A percentile compares a stretch with the other conserved stretches of the same genome.
phyloP scores from a whole-genome alignment of 345 rosid species.

The Microcos paniculata region DNA sequence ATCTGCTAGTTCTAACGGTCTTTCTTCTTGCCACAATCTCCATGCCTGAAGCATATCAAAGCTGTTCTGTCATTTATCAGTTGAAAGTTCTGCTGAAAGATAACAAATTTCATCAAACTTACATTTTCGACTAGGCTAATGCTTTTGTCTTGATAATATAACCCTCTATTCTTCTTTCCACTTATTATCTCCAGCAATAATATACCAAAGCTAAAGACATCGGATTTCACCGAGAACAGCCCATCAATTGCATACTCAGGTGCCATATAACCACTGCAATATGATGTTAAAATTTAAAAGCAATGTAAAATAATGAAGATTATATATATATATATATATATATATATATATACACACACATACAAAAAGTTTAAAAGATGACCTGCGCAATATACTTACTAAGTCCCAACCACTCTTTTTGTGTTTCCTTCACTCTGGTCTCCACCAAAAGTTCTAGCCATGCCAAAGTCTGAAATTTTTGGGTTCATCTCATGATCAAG shows the following conservation, averaged over 20 bases:
- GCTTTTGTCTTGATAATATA: conserved; percentile 15
- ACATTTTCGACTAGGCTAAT: conserved; percentile 31
- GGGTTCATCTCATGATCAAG: conserved; percentile 35
- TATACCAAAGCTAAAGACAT: conserved; percentile 54
- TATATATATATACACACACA: neutral
- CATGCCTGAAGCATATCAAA: conserved; percentile 33
- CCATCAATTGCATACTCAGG: conserved; percentile 48
- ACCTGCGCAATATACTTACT: no score
- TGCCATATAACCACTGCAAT: conserved; percentile 45
- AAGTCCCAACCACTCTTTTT: no score
- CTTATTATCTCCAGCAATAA: no score
- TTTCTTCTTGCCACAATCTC: conserved; percentile 34
- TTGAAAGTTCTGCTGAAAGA: neutral
- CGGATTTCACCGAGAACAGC: conserved; percentile 44
- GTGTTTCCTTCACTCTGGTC: no score
- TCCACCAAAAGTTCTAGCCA: no score
- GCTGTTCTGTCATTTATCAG: neutral
- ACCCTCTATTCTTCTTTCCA: conserved; percentile 34
- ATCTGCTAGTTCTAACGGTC: conserved; percentile 29
- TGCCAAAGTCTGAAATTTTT: no score
- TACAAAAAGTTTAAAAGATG: no score
- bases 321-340: neutral
- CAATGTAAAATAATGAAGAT: no score
- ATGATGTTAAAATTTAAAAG: neutral
- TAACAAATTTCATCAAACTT: no score